Conservation (phyloP, 2,329 filamentous ascomycete genomes). For the Botryosphaeria dothidea region DNA sequence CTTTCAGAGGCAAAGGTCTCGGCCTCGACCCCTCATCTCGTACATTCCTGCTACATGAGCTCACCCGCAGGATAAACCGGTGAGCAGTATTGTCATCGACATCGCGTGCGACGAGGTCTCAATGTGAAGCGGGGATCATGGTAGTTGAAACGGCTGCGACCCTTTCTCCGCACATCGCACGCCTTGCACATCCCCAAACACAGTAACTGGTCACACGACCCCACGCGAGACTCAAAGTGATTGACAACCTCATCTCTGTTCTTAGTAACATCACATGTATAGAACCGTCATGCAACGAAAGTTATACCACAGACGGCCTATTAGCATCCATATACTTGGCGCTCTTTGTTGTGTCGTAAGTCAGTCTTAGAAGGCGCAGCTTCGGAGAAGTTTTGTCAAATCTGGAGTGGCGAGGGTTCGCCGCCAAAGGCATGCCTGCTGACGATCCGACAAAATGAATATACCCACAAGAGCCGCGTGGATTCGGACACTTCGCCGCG, state of each 20-base stretch:
- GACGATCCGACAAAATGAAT: background rate
- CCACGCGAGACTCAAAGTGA: background rate
- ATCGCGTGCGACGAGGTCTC: background rate
- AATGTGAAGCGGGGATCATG: background rate
- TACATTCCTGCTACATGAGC: background rate
- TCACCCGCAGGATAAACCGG: background rate
- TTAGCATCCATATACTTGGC: background rate
- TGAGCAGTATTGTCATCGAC: background rate
- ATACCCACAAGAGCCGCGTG: background rate
- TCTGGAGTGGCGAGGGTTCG: background rate
- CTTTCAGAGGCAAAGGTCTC: background rate
- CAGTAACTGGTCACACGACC: background rate
- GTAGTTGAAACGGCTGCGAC: background rate
- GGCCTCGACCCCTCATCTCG: background rate
- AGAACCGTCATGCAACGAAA: background rate
- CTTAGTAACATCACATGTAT: background rate
- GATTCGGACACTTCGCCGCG: background rate
- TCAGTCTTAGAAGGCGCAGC: background rate
- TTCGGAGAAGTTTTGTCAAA: background rate
- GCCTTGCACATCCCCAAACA: background rate
- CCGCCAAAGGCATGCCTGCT: background rate
- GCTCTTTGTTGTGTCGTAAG: background rate
- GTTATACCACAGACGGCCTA: background rate
- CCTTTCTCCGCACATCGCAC: conserved; percentile 8
- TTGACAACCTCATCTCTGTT: background rate